Conservation (phyloP, 1,284 basidiomycete species). For the Moniliophthora roreri region DNA sequence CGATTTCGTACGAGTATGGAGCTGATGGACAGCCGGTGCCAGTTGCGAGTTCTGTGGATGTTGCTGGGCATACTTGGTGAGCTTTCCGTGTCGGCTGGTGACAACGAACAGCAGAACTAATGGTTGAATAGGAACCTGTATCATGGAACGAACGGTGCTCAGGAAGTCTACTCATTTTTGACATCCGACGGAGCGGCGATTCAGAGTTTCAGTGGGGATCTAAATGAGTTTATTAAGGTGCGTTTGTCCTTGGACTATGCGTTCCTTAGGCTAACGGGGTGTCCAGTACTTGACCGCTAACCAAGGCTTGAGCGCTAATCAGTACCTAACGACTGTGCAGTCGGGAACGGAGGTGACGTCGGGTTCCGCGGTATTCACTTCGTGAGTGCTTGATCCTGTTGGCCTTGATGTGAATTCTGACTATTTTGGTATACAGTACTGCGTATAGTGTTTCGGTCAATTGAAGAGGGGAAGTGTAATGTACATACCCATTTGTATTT, state of each 20-base stretch:
- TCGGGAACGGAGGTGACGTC: constrained; percentile 57
- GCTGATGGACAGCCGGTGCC: constrained; percentile 48
- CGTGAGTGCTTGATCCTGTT: constrained; percentile 31
- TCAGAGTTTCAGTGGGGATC: constrained; percentile 53
- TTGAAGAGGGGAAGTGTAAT: constrained; percentile 17
- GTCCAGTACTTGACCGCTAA: constrained; percentile 50
- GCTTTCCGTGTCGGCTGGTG: constrained; percentile 2
- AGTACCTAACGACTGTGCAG: constrained; percentile 55
- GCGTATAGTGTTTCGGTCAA: constrained; percentile 43
- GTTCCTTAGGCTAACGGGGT: not conserved
- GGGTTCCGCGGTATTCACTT: constrained; percentile 53
- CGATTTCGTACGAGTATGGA: constrained; percentile 52
- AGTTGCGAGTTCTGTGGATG: constrained; percentile 38
- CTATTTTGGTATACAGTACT: constrained; percentile 25
- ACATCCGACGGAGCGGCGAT: constrained; percentile 33
- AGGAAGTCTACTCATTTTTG: constrained; percentile 66
- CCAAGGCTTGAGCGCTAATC: constrained; percentile 42
- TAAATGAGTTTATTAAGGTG: constrained; percentile 55
- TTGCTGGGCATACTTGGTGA: constrained; percentile 54
- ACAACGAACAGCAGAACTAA: not conserved
- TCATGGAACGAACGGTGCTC: constrained; percentile 55
- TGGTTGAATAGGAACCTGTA: constrained; percentile 50
- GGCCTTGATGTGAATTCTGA: not conserved
- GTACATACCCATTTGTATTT: no score
- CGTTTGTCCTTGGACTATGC: constrained; percentile 11